Conservation (phyloP, 192 early-diverging fungal genomes). For the Bifiguratus adelaidae region DNA sequence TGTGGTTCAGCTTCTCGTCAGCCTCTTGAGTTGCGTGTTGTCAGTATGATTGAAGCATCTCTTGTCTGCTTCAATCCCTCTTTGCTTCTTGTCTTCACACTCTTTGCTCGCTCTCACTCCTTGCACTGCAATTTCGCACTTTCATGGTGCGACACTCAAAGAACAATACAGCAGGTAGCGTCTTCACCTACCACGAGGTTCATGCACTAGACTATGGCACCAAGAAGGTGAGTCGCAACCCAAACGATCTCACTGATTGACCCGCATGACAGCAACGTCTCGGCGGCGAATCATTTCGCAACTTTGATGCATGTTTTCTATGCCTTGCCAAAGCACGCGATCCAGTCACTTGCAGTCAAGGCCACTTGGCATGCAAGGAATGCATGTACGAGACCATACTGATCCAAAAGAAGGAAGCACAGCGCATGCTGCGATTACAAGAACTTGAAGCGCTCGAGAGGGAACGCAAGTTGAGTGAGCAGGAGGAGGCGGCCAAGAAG, state of each 20-base stretch:
- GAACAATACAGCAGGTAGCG: slow-evolving; percentile 82
- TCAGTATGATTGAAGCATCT: too few species aligned
- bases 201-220: slow-evolving; percentile 86
- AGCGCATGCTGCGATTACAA: slow-evolving; percentile 33
- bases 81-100: too few species aligned
- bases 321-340: slow-evolving; percentile 70
- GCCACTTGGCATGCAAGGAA: slow-evolving; percentile 85
- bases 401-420: slow-evolving; percentile 74
- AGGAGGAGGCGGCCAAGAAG: slow-evolving; percentile 32
- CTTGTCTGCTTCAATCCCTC: too few species aligned
- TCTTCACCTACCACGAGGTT: slow-evolving; percentile 87
- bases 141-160: slow-evolving; percentile 85
- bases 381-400: slow-evolving; percentile 80
- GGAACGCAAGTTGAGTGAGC: slow-evolving; percentile 9
- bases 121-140: too few species aligned
- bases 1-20: too few species aligned
- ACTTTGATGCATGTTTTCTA: slow-evolving; percentile 81
- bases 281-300: slow-evolving; percentile 71
- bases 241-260: neutral
- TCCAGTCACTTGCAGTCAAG: slow-evolving; percentile 58
- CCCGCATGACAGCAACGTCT: slow-evolving; percentile 48
- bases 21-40: too few species aligned
- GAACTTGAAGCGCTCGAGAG: slow-evolving; percentile 31
- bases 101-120: neutral
- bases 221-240: slow-evolving; percentile 43